Percentiles rank a stretch among this genome's conserved stretches.
Conservation (phyloP, 2,329 filamentous ascomycete species). For the Penicillium sp. region DNA sequence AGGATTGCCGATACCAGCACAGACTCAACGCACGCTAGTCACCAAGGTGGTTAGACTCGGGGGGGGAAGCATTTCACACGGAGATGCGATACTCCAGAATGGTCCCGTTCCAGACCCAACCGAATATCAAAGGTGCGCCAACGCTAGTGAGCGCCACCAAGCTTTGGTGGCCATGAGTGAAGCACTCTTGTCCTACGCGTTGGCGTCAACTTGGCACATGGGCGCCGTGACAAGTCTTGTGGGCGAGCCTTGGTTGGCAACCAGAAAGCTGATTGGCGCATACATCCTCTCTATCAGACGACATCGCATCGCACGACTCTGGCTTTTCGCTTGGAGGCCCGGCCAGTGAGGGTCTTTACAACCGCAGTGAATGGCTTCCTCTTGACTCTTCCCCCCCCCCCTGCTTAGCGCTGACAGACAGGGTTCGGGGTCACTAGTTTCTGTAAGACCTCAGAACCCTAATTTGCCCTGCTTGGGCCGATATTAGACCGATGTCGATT, state of each 20-base stretch:
- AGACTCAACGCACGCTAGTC: constrained; percentile 8
- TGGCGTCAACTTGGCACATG: constrained; percentile 5
- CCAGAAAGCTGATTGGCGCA: background rate
- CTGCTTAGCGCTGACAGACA: constrained; percentile 14
- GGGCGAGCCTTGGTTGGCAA: constrained; percentile 9
- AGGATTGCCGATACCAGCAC: constrained; percentile 6
- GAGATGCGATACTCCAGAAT: background rate
- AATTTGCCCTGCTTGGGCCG: constrained; percentile 4
- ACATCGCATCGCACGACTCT: background rate
- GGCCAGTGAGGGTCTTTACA: too few relatives aligned
- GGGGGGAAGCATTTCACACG: constrained; percentile 1
- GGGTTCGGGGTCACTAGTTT: background rate
- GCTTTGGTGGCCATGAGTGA: constrained; percentile 10
- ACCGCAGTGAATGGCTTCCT: too few relatives aligned
- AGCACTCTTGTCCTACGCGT: constrained; percentile 7
- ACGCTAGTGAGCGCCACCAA: constrained; percentile 14
- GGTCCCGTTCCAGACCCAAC: background rate
- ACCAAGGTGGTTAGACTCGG: constrained; percentile 9
- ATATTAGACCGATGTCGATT: constrained; percentile 6
- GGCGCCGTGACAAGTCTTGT: constrained; percentile 1
- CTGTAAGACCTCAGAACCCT: constrained; percentile 1
- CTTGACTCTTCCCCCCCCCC: background rate
- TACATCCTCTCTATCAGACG: too few relatives aligned
- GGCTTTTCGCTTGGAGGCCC: background rate
- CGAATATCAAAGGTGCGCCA: background rate